Evolutionary conservation across 345 rosid species (phyloP).

Genomic region (Gossypium stocksii): DNA sequence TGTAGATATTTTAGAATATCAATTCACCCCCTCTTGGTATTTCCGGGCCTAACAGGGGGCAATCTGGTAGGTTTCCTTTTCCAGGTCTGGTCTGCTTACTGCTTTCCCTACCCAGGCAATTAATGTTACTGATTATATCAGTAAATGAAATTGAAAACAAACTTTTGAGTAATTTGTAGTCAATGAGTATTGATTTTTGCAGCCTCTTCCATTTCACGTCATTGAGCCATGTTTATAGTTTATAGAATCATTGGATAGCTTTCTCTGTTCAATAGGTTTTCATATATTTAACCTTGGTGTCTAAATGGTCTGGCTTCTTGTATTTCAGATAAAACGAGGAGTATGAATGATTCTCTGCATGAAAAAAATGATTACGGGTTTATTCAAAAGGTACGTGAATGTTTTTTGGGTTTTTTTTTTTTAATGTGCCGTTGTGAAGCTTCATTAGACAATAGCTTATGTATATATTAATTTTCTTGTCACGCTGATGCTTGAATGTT

Average conservation of each 20-base stretch:
- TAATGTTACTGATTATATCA: not conserved
- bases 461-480: not conserved
- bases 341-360: conserved; percentile 39
- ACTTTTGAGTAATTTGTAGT: conserved; percentile 1
- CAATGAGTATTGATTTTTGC: not conserved
- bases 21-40: too few species aligned
- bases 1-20: too few species aligned
- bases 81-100: not conserved
- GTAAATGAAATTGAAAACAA: not conserved
- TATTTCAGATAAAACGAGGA: conserved; percentile 57
- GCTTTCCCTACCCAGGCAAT: not conserved
- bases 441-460: not conserved
- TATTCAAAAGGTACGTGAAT: conserved; percentile 56
- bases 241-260: not conserved
- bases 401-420: not conserved
- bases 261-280: conserved; percentile 2
- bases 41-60: too few species aligned
- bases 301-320: conserved; percentile 1
- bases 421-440: not conserved
- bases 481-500: conserved; percentile 1
- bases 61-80: not conserved
- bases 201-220: not conserved
- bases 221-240: not conserved
- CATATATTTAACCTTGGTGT: conserved; percentile 3
- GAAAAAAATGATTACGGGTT: conserved; percentile 56